A percentile compares a stretch with the other conserved stretches of the same genome.
Conservation (phyloP, 148 eudicot species). For the Silene conica region DNA sequence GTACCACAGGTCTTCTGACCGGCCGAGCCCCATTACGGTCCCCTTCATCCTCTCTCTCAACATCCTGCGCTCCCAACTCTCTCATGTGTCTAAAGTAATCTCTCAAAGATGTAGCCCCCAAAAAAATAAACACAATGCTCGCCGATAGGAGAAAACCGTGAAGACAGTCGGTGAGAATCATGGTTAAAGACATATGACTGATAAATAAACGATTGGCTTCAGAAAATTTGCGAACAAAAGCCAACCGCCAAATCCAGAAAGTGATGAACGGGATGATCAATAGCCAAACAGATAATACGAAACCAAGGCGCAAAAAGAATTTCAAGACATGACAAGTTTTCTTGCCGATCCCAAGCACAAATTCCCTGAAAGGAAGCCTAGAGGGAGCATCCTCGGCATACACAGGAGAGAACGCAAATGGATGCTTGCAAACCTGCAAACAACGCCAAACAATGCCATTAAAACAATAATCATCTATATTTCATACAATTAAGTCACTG, state of each 20-base stretch:
- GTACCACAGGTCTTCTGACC: conserved; percentile 69
- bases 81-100: conserved; percentile 84
- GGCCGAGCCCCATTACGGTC: conserved; percentile 88
- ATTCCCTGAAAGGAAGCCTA: conserved; percentile 86
- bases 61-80: conserved; percentile 85
- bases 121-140: conserved; percentile 84
- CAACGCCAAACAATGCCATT: conserved; percentile 3
- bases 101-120: conserved; percentile 92
- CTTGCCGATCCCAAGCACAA: conserved; percentile 75
- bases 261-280: conserved; percentile 89
- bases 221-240: conserved; percentile 76
- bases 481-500: neutral
- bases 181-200: conserved; percentile 71
- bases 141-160: conserved; percentile 97
- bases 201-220: conserved; percentile 81
- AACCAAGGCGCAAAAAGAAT: conserved; percentile 87
- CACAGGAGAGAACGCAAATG: conserved; percentile 93
- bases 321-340: conserved; percentile 87
- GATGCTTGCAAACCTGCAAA: conserved; percentile 91
- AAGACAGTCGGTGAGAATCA: conserved; percentile 78
- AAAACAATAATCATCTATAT: neutral
- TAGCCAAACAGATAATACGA: conserved; percentile 93
- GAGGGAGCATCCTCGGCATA: conserved; percentile 92
- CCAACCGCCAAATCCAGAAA: conserved; percentile 93
- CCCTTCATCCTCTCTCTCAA: conserved; percentile 85